Base-by-base conservation (phyloP, 2,329 filamentous ascomycete species). In the Phialocephala sp. region DNA sequence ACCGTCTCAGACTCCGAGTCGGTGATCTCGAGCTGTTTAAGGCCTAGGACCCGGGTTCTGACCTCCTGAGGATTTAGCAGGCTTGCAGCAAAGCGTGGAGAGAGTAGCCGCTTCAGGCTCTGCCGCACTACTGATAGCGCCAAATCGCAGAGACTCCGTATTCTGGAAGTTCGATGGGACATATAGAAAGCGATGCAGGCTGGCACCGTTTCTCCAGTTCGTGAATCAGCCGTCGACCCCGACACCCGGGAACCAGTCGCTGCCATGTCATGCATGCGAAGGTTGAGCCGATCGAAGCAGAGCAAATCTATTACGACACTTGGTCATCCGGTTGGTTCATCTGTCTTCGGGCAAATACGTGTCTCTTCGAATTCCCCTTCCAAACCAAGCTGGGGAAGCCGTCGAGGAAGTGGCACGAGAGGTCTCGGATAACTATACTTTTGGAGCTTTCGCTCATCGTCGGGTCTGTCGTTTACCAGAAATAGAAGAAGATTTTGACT, bases 161-260 rank as follows among this genome's bases (percentile, higher is more conserved):
- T 6, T 32, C 6, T 32, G 6, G 27, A 35, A 32, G 35, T 32
- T 47, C 58, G 58, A 64, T 64, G 47, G 24, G 37, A 45, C 47
- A 45, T 60, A 57, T 35, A 39, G 8, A 50, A 54, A 37, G 50
- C 35, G 12, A 57, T 54, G 63, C 61, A 37, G 60, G 39, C 37
- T 27, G 55, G n/a, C 52, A 35, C 52, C 22, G n/a, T 14, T 62
- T 39, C 39, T 37, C 5, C 27, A 35, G 12, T 32, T 37, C 14
- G 20, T 11, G 52, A 18, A 55, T 55, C 18, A 43, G 5, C 41
- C 41, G 41, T 55, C 52, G 52, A 55, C 27, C 52, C 52, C 52
- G 27, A 55, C 24, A 55, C 52, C 52, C 52, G 24, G 52, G 32
- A 55, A 14, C 35, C 35, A 35, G 5, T 37, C 14, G 24, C 18